Percentiles rank a stretch among this genome's conserved stretches.
Conservation (phyloP, 805 yeast species). For the Pichia deserticola region DNA sequence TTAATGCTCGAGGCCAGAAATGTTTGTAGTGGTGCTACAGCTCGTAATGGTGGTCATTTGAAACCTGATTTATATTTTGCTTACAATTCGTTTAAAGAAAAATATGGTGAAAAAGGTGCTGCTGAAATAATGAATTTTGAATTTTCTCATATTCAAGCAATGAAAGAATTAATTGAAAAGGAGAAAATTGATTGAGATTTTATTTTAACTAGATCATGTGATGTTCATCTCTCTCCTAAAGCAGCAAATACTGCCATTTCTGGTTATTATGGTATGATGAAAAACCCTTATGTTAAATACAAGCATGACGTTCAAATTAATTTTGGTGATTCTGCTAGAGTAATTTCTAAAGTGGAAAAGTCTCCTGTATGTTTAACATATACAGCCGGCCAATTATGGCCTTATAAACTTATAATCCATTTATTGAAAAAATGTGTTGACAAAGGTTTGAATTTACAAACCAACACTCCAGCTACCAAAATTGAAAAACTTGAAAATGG, state of each 20-base stretch:
- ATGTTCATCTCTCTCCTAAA: slow-evolving; percentile 17
- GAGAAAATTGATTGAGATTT: slow-evolving; percentile 29
- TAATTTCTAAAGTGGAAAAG: slow-evolving; percentile 23
- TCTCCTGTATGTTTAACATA: slow-evolving; percentile 29
- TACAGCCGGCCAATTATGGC: slow-evolving; percentile 40
- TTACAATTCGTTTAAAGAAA: slow-evolving; percentile 11
- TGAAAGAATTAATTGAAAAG: slow-evolving; percentile 29
- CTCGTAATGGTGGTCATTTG: slow-evolving; percentile 44
- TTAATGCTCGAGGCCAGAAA: slow-evolving; percentile 37
- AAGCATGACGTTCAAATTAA: slow-evolving; percentile 28
- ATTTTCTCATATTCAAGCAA: slow-evolving; percentile 26
- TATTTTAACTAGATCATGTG: slow-evolving; percentile 24
- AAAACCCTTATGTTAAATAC: slow-evolving; percentile 6
- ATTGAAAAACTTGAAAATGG: slow-evolving; percentile 22
- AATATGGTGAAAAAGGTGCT: slow-evolving; percentile 25
- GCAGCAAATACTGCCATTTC: slow-evolving; percentile 18
- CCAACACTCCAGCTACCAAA: slow-evolving; percentile 33
- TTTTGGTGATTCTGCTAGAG: slow-evolving; percentile 26
- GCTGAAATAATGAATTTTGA: slow-evolving; percentile 34
- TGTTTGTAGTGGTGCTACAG: slow-evolving; percentile 36
- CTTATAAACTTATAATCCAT: slow-evolving; percentile 33
- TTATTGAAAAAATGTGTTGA: slow-evolving; percentile 26
- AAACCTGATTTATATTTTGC: slow-evolving; percentile 28
- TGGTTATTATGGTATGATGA: slow-evolving; percentile 17
- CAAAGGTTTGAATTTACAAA: slow-evolving; percentile 34